Conservation (phyloP, 345 rosid genomes). For the Brassica nigra region DNA sequence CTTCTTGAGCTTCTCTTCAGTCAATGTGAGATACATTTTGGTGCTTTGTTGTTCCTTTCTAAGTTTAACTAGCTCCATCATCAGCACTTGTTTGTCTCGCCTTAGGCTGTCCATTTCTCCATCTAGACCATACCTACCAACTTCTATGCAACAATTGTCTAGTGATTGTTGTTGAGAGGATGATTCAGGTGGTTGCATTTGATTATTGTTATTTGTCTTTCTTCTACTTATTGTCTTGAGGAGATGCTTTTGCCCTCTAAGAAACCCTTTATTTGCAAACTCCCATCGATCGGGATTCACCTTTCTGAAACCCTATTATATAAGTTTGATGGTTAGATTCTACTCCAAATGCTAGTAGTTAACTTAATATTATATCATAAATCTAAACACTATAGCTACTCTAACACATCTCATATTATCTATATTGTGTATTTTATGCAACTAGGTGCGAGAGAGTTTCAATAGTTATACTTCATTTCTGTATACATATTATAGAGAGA, state of each 20-base stretch:
- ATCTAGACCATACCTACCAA: slow-evolving; percentile 63
- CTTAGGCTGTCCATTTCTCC: slow-evolving; percentile 58
- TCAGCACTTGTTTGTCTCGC: slow-evolving; percentile 66
- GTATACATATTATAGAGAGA: background rate
- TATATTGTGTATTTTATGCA: slow-evolving; percentile 31
- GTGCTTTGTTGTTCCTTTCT: slow-evolving; percentile 67
- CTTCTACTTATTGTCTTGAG: slow-evolving; percentile 64
- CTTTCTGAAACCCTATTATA: slow-evolving; percentile 81
- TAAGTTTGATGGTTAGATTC: slow-evolving; percentile 30
- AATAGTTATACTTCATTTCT: slow-evolving; percentile 1
- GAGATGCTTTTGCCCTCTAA: slow-evolving; percentile 70
- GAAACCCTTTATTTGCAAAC: slow-evolving; percentile 73
- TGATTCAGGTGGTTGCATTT: slow-evolving; percentile 29
- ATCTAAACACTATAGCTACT: background rate
- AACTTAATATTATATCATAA: background rate
- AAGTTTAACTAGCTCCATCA: slow-evolving; percentile 63
- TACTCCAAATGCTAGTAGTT: slow-evolving; percentile 18
- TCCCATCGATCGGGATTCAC: slow-evolving; percentile 98
- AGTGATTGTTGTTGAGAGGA: slow-evolving; percentile 50
- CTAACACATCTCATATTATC: background rate
- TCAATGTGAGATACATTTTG: slow-evolving; percentile 47
- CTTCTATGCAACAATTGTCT: slow-evolving; percentile 62
- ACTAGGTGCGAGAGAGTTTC: background rate
- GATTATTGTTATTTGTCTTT: slow-evolving; percentile 39
- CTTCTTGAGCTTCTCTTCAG: slow-evolving; percentile 58